These are phyloP conservation scores for Lecanicillium sp. DNA, from an alignment of 2,329 filamentous ascomycete genomes.

Conservation along the genomic window DNA sequence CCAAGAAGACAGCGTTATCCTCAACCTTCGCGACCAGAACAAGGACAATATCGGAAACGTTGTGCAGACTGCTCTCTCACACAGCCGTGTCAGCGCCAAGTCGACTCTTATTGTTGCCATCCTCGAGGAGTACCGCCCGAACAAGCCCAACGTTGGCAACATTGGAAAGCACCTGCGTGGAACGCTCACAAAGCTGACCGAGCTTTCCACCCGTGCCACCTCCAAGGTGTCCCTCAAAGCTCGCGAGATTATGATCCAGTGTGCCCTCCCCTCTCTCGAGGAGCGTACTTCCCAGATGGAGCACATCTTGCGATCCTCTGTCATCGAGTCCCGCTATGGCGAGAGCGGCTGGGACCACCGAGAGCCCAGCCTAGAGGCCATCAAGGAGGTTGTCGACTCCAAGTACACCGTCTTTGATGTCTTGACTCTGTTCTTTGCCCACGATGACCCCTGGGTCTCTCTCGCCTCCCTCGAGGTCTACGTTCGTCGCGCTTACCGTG, in stretches of 20 bases:
- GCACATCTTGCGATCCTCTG: conserved; percentile 91
- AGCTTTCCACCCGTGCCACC: conserved; percentile 70
- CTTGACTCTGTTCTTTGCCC: conserved; percentile 86
- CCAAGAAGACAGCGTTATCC: conserved; percentile 88
- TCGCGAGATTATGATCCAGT: conserved; percentile 94
- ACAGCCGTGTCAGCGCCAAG: conserved; percentile 88
- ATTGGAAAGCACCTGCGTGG: conserved; percentile 82
- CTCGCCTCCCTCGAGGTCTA: conserved; percentile 93
- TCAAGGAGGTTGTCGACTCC: conserved; percentile 97
- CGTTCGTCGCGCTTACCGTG: conserved; percentile 91
- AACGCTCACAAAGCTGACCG: conserved; percentile 76
- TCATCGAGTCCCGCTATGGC: conserved; percentile 93
- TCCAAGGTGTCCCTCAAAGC: conserved; percentile 97
- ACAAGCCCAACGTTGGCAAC: conserved; percentile 84
- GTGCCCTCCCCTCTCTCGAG: conserved; percentile 88
- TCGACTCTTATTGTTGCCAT: conserved; percentile 89
- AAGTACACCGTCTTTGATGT: conserved; percentile 99
- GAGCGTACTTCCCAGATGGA: conserved; percentile 96
- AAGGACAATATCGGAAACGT: conserved; percentile 85
- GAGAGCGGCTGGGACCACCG: conserved; percentile 96
- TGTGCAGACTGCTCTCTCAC: conserved; percentile 83
- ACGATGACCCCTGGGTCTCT: conserved; percentile 90
- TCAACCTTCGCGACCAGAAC: conserved; percentile 91
- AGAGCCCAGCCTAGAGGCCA: conserved; percentile 79
- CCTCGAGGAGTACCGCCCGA: conserved; percentile 88